Evolutionary conservation across 257 asterid species (phyloP).

Genomic region (Rauvolfia tetraphylla): DNA sequence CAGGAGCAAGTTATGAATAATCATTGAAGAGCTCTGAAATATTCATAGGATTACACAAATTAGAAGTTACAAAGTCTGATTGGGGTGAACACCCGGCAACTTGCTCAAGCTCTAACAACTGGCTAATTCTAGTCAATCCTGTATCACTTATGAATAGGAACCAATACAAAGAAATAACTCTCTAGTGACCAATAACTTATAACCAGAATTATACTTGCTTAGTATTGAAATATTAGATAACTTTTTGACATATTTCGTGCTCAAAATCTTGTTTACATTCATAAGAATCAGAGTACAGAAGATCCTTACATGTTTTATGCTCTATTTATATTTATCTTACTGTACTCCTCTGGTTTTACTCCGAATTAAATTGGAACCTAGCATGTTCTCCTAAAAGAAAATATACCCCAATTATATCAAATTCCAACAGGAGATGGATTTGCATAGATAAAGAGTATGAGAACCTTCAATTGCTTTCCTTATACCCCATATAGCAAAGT

Average conservation of each 20-base stretch:
- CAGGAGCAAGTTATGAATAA: background rate
- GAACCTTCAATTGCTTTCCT: background rate
- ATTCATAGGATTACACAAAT: background rate
- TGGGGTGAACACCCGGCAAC: background rate
- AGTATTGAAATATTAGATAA: background rate
- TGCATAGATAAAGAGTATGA: background rate
- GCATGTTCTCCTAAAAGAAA: background rate
- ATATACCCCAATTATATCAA: background rate
- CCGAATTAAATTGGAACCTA: no score
- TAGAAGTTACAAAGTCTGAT: background rate
- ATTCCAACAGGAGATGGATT: background rate
- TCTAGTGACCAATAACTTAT: background rate
- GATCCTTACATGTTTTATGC: background rate
- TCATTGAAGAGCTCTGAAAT: background rate
- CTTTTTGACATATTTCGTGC: background rate
- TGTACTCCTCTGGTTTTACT: background rate
- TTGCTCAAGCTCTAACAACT: background rate
- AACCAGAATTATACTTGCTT: background rate
- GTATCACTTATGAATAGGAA: background rate
- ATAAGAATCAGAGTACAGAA: background rate
- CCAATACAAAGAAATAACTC: background rate
- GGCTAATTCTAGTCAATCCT: background rate
- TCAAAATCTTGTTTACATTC: background rate
- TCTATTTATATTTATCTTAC: background rate
- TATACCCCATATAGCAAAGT: background rate